phyloP scores from a whole-genome alignment of 305 asterid genomes.

The Fraxinus baroniana region DNA sequence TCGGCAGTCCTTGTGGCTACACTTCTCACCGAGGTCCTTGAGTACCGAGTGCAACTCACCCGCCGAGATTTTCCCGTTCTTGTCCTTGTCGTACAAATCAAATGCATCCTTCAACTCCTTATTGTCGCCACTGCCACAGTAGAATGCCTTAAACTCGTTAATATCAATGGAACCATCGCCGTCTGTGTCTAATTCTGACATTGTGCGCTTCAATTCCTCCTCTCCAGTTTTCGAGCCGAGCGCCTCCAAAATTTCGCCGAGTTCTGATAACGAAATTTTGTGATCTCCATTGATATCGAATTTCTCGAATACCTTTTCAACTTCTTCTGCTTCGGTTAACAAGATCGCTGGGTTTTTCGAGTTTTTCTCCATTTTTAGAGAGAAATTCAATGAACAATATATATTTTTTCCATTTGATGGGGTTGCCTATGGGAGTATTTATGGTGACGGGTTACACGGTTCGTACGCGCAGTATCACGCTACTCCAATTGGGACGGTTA shows the following conservation, averaged over 20 bases:
- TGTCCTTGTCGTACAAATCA: slow-evolving; percentile 68
- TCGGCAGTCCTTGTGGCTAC: slow-evolving; percentile 62
- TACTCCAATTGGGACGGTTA: background rate
- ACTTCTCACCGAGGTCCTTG: slow-evolving; percentile 59
- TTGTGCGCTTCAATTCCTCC: slow-evolving; percentile 61
- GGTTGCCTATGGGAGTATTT: slow-evolving; percentile 14
- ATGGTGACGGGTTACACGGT: slow-evolving; percentile 39
- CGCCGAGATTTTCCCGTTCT: slow-evolving; percentile 73
- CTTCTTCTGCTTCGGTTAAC: slow-evolving; percentile 47
- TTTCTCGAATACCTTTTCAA: slow-evolving; percentile 59
- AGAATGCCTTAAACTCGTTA: slow-evolving; percentile 72
- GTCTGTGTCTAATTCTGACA: slow-evolving; percentile 76
- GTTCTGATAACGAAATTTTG: slow-evolving; percentile 65
- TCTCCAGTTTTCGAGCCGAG: slow-evolving; percentile 60
- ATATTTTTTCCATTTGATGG: background rate
- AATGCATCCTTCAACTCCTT: slow-evolving; percentile 73
- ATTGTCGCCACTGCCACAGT: slow-evolving; percentile 44
- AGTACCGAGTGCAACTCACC: slow-evolving; percentile 57
- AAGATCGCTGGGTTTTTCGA: slow-evolving; percentile 18
- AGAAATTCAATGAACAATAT: background rate
- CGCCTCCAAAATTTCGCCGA: slow-evolving; percentile 52
- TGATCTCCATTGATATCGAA: slow-evolving; percentile 92
- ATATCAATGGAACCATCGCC: slow-evolving; percentile 87
- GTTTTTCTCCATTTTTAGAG: slow-evolving; percentile 29
- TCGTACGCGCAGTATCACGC: slow-evolving; percentile 27